Evolutionary conservation across 1,139 yeast genomes (phyloP).

Genomic region (Sugiyamaella castrensis): DNA sequence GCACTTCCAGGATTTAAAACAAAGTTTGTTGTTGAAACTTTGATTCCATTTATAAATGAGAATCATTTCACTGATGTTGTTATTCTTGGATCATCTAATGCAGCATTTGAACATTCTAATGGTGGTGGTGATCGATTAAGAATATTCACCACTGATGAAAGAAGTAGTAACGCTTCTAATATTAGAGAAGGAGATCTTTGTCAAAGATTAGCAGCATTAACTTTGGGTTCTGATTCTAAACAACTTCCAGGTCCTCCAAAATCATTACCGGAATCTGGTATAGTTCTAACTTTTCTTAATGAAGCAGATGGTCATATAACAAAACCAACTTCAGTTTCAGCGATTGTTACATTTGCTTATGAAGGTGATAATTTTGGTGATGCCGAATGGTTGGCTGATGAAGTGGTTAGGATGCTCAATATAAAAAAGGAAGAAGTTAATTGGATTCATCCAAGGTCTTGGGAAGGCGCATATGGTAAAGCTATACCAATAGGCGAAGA

Average conservation of each 20-base stretch:
- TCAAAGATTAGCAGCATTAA: slow-evolving; percentile 13
- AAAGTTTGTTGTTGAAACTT: slow-evolving; percentile 52
- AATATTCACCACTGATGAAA: slow-evolving; percentile 5
- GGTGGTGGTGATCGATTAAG: slow-evolving; percentile 9
- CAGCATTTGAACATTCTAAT: slow-evolving; percentile 34
- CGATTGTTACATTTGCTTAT: slow-evolving; percentile 54
- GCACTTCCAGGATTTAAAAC: slow-evolving; percentile 61
- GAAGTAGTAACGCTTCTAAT: neutral
- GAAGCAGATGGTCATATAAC: slow-evolving; percentile 10
- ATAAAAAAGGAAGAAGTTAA: slow-evolving; percentile 23
- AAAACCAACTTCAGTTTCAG: slow-evolving; percentile 17
- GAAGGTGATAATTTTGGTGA: slow-evolving; percentile 88
- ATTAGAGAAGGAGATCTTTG: slow-evolving; percentile 9
- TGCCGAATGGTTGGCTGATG: slow-evolving; percentile 55
- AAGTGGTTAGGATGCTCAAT: slow-evolving; percentile 38
- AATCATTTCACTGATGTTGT: slow-evolving; percentile 47
- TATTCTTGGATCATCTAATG: slow-evolving; percentile 70
- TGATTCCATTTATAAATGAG: slow-evolving; percentile 48
- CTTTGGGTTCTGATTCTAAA: slow-evolving; percentile 4
- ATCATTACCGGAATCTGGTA: slow-evolving; percentile 35
- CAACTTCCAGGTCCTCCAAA: slow-evolving; percentile 16
- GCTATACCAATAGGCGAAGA: slow-evolving; percentile 68
- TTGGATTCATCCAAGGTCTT: slow-evolving; percentile 65
- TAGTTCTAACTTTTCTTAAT: slow-evolving; percentile 28
- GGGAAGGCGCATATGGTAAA: slow-evolving; percentile 84